Percentiles rank a stretch among this genome's conserved stretches.
Conservation (phyloP, 1,284 basidiomycete genomes). For the Peniophora sp. region DNA sequence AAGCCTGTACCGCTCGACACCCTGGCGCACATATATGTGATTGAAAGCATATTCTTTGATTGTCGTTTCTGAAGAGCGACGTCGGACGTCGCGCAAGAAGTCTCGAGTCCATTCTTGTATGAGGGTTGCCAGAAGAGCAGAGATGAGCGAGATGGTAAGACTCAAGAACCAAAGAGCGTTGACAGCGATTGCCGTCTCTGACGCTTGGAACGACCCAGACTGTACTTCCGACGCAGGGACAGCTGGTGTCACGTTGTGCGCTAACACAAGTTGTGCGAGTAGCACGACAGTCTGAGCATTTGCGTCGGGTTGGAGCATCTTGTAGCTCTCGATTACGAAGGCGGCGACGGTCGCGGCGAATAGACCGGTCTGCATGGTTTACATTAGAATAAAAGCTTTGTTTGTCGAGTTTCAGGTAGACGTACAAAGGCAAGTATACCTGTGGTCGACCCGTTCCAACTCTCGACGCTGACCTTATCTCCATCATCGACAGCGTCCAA, state of each 20-base stretch:
- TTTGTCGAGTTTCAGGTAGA: background rate
- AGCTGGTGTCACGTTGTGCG: conserved; percentile 6
- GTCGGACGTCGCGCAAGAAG: too few relatives aligned
- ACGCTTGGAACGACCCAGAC: too few relatives aligned
- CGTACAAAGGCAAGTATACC: conserved; percentile 11
- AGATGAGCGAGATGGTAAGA: conserved; percentile 1
- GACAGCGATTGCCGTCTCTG: background rate
- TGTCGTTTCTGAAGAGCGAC: too few relatives aligned
- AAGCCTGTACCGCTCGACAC: too few relatives aligned
- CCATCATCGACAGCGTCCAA: conserved; percentile 1
- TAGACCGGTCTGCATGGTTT: conserved; percentile 15
- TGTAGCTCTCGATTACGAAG: conserved; percentile 16
- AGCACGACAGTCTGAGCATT: conserved; percentile 10
- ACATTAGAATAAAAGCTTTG: too few relatives aligned
- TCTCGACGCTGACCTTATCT: conserved; percentile 7
- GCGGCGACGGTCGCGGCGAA: conserved; percentile 20
- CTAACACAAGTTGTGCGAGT: conserved; percentile 9
- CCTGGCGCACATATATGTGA: too few relatives aligned
- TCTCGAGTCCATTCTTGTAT: background rate
- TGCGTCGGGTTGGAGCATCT: conserved; percentile 13
- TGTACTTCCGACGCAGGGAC: too few relatives aligned
- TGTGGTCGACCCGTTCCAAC: conserved; percentile 8
- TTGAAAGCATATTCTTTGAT: too few relatives aligned
- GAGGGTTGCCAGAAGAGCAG: conserved; percentile 3
- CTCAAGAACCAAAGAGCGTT: conserved; percentile 4